These are phyloP conservation scores for Ogataea populi-albae DNA, from an alignment of 805 yeast genomes.

Conservation along the genomic window DNA sequence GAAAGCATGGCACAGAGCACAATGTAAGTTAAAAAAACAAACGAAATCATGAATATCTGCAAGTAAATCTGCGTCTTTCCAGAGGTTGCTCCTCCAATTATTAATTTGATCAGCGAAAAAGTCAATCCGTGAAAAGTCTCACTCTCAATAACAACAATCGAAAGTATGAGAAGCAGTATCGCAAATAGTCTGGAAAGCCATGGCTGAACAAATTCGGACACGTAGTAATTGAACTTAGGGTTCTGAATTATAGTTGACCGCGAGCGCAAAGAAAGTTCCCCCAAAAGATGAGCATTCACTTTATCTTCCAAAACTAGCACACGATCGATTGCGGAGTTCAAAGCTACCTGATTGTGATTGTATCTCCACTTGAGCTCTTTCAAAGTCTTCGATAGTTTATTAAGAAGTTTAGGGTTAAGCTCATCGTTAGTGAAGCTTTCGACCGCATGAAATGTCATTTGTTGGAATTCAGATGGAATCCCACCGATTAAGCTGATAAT, in stretches of 20 bases:
- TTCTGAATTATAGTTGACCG: slow-evolving; percentile 24
- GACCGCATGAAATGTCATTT: slow-evolving; percentile 24
- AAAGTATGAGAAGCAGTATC: slow-evolving; percentile 38
- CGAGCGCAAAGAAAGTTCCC: slow-evolving; percentile 32
- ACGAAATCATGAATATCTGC: slow-evolving; percentile 40
- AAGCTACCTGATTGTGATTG: slow-evolving; percentile 55
- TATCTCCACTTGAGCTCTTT: slow-evolving; percentile 50
- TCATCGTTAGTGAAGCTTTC: slow-evolving; percentile 28
- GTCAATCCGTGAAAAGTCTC: slow-evolving; percentile 71
- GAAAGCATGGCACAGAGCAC: slow-evolving; percentile 63
- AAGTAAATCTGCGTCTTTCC: slow-evolving; percentile 19
- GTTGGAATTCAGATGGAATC: slow-evolving; percentile 38
- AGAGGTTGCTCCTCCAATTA: slow-evolving; percentile 26
- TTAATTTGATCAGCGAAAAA: slow-evolving; percentile 57
- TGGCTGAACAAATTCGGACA: slow-evolving; percentile 47
- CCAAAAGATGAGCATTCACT: slow-evolving; percentile 38
- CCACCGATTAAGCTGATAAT: slow-evolving; percentile 51
- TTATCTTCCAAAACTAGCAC: slow-evolving; percentile 58
- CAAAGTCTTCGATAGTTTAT: slow-evolving; percentile 49
- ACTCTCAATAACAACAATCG: slow-evolving; percentile 63
- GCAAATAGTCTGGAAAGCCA: slow-evolving; percentile 42
- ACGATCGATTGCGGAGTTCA: slow-evolving; percentile 45
- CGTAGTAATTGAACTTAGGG: slow-evolving; percentile 41
- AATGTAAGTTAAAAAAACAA: slow-evolving; percentile 60
- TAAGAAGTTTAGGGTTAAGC: slow-evolving; percentile 43